A percentile compares a stretch with the other conserved stretches of the same genome.
Conservation (phyloP, 345 rosid genomes). For the Psidium friedrichsthalianum region DNA sequence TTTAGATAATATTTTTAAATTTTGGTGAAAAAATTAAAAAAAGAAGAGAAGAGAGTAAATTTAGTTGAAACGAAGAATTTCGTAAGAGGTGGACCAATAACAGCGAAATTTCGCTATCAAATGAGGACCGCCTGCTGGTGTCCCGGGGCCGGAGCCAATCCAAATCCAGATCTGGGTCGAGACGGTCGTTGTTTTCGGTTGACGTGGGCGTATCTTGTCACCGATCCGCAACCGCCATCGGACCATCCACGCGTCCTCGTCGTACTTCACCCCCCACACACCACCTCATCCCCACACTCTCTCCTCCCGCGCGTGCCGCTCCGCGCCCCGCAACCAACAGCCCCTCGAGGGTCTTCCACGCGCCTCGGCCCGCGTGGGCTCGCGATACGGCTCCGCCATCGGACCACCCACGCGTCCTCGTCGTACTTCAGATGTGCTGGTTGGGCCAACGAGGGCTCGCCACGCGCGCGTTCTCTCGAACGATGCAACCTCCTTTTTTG, state of each 20-base stretch:
- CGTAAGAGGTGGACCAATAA: not conserved
- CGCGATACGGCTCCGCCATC: too few relatives aligned
- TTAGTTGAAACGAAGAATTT: not conserved
- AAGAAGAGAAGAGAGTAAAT: not conserved
- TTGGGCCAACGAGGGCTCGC: not conserved
- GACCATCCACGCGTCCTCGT: conserved; percentile 6
- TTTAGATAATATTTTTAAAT: not conserved
- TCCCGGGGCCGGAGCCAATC: not conserved
- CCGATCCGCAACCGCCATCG: conserved; percentile 2
- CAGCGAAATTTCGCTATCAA: not conserved
- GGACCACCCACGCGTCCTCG: too few relatives aligned
- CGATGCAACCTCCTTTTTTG: not conserved
- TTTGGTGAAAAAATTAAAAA: not conserved
- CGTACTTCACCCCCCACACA: not conserved
- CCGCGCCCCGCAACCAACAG: not conserved
- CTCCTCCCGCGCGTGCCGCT: not conserved
- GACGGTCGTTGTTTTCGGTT: not conserved
- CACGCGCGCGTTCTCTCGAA: conserved; percentile 8
- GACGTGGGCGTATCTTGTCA: conserved; percentile 1
- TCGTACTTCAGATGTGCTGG: not conserved
- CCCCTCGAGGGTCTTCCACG: not conserved
- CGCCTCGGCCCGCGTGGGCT: not conserved
- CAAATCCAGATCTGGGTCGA: not conserved
- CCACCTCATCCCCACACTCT: not conserved
- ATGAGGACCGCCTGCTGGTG: not conserved